Percentiles rank a stretch among this genome's conserved stretches.
Conservation (phyloP, 805 yeast species). For the Candida glaebosa region DNA sequence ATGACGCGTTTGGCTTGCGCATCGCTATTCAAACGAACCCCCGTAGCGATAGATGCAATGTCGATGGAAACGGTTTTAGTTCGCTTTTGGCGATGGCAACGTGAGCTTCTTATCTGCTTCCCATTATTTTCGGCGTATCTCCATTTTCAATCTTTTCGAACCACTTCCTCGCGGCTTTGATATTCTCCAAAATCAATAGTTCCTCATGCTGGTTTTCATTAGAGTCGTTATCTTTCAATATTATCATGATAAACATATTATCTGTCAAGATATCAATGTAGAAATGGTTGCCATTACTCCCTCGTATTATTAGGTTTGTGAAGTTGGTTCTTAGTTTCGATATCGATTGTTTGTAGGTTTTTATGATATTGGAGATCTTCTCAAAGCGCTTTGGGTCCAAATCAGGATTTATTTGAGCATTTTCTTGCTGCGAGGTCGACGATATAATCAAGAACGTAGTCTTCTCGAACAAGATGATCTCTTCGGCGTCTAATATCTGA, state of each 20-base stretch:
- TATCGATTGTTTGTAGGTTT: conserved; percentile 90
- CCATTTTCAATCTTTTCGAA: conserved; percentile 43
- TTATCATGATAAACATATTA: conserved; percentile 60
- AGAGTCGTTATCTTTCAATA: conserved; percentile 40
- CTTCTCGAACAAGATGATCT: conserved; percentile 86
- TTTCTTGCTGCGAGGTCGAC: conserved; percentile 43
- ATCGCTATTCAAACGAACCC: too few species aligned
- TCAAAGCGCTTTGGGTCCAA: conserved; percentile 93
- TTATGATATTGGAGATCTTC: conserved; percentile 88
- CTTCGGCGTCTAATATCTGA: conserved; percentile 75
- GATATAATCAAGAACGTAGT: conserved; percentile 86
- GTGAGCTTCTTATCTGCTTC: too few species aligned
- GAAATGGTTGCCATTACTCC: conserved; percentile 42
- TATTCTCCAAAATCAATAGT: conserved; percentile 51
- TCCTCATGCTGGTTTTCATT: conserved; percentile 32
- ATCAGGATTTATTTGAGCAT: conserved; percentile 9
- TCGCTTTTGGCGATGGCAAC: too few species aligned
- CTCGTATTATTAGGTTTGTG: conserved; percentile 70
- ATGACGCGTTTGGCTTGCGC: too few species aligned
- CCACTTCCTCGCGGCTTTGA: conserved; percentile 53
- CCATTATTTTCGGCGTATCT: too few species aligned
- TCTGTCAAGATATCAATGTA: conserved; percentile 55
- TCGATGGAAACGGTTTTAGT: too few species aligned
- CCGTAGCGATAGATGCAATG: too few species aligned
- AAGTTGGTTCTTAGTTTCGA: conserved; percentile 84